Conservation (phyloP, 1,284 basidiomycete species). For the Tausonia pullulans region DNA sequence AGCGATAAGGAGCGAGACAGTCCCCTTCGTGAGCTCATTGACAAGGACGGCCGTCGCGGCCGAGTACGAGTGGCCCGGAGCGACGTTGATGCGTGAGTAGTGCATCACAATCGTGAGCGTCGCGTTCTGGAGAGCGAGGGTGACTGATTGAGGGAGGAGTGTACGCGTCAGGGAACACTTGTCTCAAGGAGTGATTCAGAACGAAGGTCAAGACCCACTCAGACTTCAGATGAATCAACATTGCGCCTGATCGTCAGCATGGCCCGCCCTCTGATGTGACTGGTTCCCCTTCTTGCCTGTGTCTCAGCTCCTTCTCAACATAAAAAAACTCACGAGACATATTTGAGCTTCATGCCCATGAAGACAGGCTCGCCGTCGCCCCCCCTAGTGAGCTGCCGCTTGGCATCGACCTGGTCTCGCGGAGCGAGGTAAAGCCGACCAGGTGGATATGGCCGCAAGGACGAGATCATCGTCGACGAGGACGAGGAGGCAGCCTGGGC, state of each 20-base stretch:
- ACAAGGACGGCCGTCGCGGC: slow-evolving; percentile 84
- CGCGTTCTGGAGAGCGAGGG: slow-evolving; percentile 87
- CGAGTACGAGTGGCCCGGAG: slow-evolving; percentile 64
- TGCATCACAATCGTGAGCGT: slow-evolving; percentile 84
- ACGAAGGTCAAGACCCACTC: not conserved
- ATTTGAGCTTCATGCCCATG: slow-evolving; percentile 5
- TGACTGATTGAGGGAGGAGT: slow-evolving; percentile 46
- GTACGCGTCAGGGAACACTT: not conserved
- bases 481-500: not conserved
- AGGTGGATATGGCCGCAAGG: not conserved
- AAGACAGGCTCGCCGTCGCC: not conserved
- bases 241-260: not conserved
- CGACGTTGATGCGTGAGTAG: slow-evolving; percentile 69
- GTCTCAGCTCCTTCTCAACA: not conserved
- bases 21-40: slow-evolving; percentile 83
- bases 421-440: not conserved
- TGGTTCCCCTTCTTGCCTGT: too few species aligned
- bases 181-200: not conserved
- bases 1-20: slow-evolving; percentile 66
- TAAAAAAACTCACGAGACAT: slow-evolving; percentile 10
- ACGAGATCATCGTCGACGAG: not conserved
- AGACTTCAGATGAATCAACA: not conserved
- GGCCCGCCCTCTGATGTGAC: not conserved
- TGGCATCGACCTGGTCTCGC: not conserved
- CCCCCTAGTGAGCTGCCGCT: not conserved